A percentile compares a stretch with the other conserved stretches of the same genome.
Conservation (phyloP, 1,139 yeast species). For the Scheffersomyces parashehatae region DNA sequence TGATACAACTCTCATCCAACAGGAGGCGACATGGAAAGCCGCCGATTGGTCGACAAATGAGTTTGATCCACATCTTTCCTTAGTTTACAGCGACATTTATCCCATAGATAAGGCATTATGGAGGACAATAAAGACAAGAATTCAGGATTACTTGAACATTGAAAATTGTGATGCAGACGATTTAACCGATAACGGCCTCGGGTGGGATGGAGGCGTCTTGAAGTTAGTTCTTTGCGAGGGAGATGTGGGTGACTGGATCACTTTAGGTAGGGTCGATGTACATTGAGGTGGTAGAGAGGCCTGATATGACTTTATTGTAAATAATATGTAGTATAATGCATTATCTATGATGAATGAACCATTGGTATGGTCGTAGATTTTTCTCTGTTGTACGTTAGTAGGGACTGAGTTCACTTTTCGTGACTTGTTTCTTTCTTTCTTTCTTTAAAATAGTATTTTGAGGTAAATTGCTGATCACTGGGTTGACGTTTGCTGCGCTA, state of each 20-base stretch:
- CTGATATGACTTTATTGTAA: too few species aligned
- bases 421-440: too few species aligned
- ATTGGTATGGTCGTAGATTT: too few species aligned
- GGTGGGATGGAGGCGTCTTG: slow-evolving; percentile 70
- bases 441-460: too few species aligned
- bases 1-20: slow-evolving; percentile 24
- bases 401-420: too few species aligned
- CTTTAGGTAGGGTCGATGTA: slow-evolving; percentile 59
- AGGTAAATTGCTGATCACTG: too few species aligned
- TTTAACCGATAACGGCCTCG: slow-evolving; percentile 36
- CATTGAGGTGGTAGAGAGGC: slow-evolving; percentile 12
- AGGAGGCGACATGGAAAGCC: slow-evolving; percentile 37
- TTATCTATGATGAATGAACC: too few species aligned
- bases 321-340: too few species aligned
- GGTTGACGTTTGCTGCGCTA: too few species aligned
- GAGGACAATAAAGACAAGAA: slow-evolving; percentile 66
- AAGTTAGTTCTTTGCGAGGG: slow-evolving; percentile 76
- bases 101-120: slow-evolving; percentile 73
- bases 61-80: slow-evolving; percentile 72
- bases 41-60: slow-evolving; percentile 58
- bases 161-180: slow-evolving; percentile 45
- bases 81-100: slow-evolving; percentile 65
- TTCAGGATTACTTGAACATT: slow-evolving; percentile 65
- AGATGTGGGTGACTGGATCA: slow-evolving; percentile 70
- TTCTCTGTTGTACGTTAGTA: too few species aligned